Evolutionary conservation across 2,329 filamentous ascomycete genomes (phyloP).

Genomic region (Grosmannia serpens): DNA sequence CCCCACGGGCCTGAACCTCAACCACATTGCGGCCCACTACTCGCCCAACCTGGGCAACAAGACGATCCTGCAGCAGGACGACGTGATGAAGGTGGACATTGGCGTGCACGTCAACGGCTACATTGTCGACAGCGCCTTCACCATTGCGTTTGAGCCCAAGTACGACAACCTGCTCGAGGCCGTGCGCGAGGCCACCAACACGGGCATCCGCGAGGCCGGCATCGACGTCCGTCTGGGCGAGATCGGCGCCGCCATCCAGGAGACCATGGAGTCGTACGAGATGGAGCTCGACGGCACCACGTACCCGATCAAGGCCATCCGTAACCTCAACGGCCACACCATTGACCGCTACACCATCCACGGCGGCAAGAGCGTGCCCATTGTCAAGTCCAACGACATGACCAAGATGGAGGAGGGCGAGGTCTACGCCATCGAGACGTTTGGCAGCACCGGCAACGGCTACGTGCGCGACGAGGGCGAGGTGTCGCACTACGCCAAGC

Average conservation of each 20-base stretch:
- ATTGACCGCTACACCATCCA: constrained; percentile 86
- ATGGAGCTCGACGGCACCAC: constrained; percentile 70
- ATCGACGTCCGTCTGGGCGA: constrained; percentile 86
- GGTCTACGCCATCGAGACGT: constrained; percentile 91
- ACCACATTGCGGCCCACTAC: constrained; percentile 75
- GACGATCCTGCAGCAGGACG: constrained; percentile 55
- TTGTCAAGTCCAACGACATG: constrained; percentile 76
- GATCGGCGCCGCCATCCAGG: constrained; percentile 73
- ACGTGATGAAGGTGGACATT: constrained; percentile 77
- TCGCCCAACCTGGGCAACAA: constrained; percentile 78
- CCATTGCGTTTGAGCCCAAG: constrained; percentile 60
- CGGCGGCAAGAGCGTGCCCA: constrained; percentile 85
- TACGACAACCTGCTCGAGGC: constrained; percentile 66
- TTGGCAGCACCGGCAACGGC: constrained; percentile 85
- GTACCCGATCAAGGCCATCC: constrained; percentile 72
- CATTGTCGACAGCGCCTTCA: constrained; percentile 75
- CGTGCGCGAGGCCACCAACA: constrained; percentile 69
- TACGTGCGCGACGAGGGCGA: constrained; percentile 83
- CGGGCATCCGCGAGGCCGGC: constrained; percentile 79
- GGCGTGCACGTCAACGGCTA: constrained; percentile 70
- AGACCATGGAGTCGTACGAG: constrained; percentile 89
- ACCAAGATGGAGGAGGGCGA: constrained; percentile 98
- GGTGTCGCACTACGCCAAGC: constrained; percentile 77
- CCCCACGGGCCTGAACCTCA: constrained; percentile 69
- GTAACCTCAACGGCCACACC: constrained; percentile 81